phyloP scores from a whole-genome alignment of 75 land plant species.

The Pinus tabuliformis region DNA sequence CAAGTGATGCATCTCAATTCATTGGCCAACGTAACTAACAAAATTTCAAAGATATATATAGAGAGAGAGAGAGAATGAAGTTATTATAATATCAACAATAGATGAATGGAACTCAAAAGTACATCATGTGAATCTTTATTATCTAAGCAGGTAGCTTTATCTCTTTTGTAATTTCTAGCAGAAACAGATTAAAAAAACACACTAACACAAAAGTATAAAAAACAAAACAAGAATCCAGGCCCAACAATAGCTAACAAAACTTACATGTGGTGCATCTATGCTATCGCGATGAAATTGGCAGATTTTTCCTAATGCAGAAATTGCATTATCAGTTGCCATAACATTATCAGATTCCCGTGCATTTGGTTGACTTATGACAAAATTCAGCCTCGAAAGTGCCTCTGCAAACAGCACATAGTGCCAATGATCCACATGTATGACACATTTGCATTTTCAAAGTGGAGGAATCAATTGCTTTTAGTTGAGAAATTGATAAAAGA shows the following conservation, averaged over 20 bases:
- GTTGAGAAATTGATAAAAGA: too few relatives aligned
- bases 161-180: not conserved
- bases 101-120: too few relatives aligned
- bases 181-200: not conserved
- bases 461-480: not conserved
- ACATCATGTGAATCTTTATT: not conserved
- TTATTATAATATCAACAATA: not conserved
- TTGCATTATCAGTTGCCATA: slow-evolving; percentile 93
- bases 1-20: too few relatives aligned
- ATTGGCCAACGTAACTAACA: too few relatives aligned
- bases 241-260: not conserved
- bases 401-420: slow-evolving; percentile 36
- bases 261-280: slow-evolving; percentile 76
- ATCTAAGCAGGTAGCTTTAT: not conserved
- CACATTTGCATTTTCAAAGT: not conserved
- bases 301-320: slow-evolving; percentile 85
- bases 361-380: slow-evolving; percentile 70
- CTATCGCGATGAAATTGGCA: slow-evolving; percentile 76
- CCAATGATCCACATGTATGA: not conserved
- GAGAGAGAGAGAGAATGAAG: too few relatives aligned
- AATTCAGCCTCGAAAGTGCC: slow-evolving; percentile 70
- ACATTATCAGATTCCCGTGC: slow-evolving; percentile 62
- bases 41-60: too few relatives aligned
- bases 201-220: not conserved
- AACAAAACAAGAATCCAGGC: not conserved